phyloP scores from a whole-genome alignment of 164 flowering plant genomes.

The Magnolia kwangsiensis region DNA sequence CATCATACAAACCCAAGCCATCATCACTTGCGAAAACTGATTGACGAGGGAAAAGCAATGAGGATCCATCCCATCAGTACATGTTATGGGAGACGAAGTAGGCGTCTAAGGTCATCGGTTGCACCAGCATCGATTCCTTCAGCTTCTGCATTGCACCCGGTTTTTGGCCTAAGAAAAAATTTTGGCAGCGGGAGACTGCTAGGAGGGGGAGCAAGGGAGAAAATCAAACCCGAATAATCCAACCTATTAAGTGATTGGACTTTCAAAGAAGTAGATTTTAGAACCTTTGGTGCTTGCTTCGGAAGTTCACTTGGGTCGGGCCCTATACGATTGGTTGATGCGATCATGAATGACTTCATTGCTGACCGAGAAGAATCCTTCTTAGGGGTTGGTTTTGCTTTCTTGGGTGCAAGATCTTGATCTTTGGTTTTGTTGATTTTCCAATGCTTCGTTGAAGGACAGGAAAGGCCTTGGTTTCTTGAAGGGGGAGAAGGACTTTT shows the following conservation, averaged over 20 bases:
- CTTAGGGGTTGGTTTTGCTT: conserved; percentile 21
- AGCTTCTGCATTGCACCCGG: conserved; percentile 51
- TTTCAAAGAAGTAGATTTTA: conserved; percentile 11
- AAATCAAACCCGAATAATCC: conserved; percentile 34
- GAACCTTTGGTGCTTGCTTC: conserved; percentile 25
- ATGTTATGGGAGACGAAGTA: conserved; percentile 29
- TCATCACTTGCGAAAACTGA: neutral
- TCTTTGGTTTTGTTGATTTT: conserved; percentile 16
- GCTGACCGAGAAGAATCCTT: conserved; percentile 6
- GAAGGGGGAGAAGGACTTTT: conserved; percentile 18
- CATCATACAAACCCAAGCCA: neutral
- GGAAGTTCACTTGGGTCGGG: conserved; percentile 54
- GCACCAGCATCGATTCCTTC: conserved; percentile 39
- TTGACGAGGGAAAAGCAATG: neutral
- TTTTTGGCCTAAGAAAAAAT: conserved; percentile 53
- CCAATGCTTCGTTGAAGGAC: conserved; percentile 3
- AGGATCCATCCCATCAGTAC: neutral
- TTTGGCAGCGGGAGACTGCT: conserved; percentile 84
- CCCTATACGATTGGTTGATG: conserved; percentile 23
- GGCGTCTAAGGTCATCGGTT: conserved; percentile 33
- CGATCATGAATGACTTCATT: neutral
- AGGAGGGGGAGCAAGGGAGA: conserved; percentile 58
- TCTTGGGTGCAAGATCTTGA: conserved; percentile 31
- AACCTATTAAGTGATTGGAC: neutral
- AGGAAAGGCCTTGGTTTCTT: conserved; percentile 13